Percentiles rank a stretch among this genome's conserved stretches.
These are phyloP conservation scores for Cytauxzoon felis DNA, from an alignment of 169 alveolate genomes.

Conservation along the genomic window DNA sequence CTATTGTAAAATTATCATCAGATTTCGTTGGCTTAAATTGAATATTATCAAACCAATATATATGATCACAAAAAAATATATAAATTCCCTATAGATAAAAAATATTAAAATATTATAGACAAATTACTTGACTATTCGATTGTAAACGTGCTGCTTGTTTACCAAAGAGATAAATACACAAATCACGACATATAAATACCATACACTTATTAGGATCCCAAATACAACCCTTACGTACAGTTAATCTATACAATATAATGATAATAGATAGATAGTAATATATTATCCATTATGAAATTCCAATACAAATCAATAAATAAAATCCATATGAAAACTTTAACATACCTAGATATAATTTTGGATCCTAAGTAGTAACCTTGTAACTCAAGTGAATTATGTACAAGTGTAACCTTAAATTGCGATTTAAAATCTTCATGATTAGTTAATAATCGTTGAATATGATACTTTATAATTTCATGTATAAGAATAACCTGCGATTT, in stretches of 20 bases:
- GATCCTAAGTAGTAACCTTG: constrained; percentile 56
- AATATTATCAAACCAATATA: constrained; percentile 41
- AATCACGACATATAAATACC: constrained; percentile 50
- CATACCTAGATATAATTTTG: constrained; percentile 36
- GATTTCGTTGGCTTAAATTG: not conserved
- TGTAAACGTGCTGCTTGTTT: constrained; percentile 53
- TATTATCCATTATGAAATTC: too few species aligned
- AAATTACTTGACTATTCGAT: constrained; percentile 54
- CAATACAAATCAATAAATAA: too few species aligned
- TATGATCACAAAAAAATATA: constrained; percentile 30
- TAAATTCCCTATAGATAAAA: constrained; percentile 32
- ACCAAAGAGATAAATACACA: constrained; percentile 57
- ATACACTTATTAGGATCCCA: constrained; percentile 59
- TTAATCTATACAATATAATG: constrained; percentile 8
- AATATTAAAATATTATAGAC: not conserved
- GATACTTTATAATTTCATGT: constrained; percentile 55
- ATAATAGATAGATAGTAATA: too few species aligned
- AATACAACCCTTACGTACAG: constrained; percentile 35
- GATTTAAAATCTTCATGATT: not conserved
- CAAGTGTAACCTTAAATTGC: constrained; percentile 22
- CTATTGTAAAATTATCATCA: not conserved
- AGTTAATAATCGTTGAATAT: constrained; percentile 5
- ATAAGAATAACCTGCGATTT: constrained; percentile 34
- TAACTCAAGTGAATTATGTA: constrained; percentile 32
- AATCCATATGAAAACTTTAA: too few species aligned